Evolutionary conservation across 1,139 yeast species (phyloP).

Genomic region (Geotrichum phurueaensis): DNA sequence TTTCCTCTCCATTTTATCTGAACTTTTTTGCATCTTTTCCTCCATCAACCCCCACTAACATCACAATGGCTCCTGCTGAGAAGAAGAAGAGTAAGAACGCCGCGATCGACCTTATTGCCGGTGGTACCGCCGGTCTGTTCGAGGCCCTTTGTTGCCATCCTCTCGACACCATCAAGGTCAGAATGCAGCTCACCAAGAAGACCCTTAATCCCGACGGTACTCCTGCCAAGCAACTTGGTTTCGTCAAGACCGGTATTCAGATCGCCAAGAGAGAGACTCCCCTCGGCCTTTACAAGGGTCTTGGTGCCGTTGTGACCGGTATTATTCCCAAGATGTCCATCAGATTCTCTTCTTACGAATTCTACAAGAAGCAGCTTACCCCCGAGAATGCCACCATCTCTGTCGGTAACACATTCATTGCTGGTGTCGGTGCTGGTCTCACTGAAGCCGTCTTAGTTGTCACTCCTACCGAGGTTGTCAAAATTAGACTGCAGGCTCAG

Average conservation of each 20-base stretch:
- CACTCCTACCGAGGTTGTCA: conserved; percentile 95
- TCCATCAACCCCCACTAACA: background rate
- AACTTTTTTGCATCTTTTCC: background rate
- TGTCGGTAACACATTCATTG: conserved; percentile 62
- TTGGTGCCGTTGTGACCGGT: conserved; percentile 95
- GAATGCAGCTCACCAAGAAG: conserved; percentile 76
- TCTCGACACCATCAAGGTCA: conserved; percentile 76
- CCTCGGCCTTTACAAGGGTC: conserved; percentile 85
- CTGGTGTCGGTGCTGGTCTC: conserved; percentile 97
- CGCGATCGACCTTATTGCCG: conserved; percentile 79
- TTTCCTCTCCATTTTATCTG: background rate
- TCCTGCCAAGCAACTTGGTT: conserved; percentile 80
- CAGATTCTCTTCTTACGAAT: conserved; percentile 89
- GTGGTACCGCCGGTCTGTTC: conserved; percentile 96
- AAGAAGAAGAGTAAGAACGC: conserved; percentile 39
- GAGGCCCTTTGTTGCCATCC: conserved; percentile 98
- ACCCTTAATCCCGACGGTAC: conserved; percentile 36
- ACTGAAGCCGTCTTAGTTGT: conserved; percentile 94
- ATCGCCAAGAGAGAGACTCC: conserved; percentile 79
- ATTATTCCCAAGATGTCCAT: conserved; percentile 98
- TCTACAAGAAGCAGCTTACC: conserved; percentile 66
- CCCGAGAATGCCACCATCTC: conserved; percentile 60
- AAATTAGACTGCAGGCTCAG: conserved; percentile 94
- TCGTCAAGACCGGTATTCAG: conserved; percentile 69
- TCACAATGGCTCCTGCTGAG: conserved; percentile 23